Conservation (phyloP, 345 rosid species). For the Melastoma malabathricum region DNA sequence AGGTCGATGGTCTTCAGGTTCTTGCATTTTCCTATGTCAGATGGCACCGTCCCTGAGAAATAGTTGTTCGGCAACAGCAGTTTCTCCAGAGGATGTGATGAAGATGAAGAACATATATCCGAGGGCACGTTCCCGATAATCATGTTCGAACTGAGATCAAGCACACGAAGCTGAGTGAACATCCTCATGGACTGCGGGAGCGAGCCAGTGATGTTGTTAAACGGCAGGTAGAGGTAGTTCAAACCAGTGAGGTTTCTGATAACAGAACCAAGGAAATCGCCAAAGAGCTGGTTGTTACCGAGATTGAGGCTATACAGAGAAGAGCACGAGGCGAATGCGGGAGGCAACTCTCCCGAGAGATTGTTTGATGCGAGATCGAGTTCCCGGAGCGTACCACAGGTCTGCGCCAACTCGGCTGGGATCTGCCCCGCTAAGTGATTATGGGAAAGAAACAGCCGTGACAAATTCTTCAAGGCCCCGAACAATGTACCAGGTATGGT, state of each 20-base stretch:
- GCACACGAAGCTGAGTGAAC: constrained; percentile 47
- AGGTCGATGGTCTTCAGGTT: constrained; percentile 61
- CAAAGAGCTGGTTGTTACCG: constrained; percentile 54
- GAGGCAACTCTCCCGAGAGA: constrained; percentile 55
- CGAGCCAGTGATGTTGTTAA: constrained; percentile 69
- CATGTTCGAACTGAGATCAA: constrained; percentile 73
- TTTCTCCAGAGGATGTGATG: constrained; percentile 37
- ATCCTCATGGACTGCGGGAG: constrained; percentile 54
- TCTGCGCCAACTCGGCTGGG: constrained; percentile 47
- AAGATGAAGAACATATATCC: constrained; percentile 42
- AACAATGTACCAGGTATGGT: constrained; percentile 49
- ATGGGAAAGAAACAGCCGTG: constrained; percentile 41
- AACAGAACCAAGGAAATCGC: constrained; percentile 51
- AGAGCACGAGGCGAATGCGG: constrained; percentile 33
- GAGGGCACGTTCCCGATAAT: constrained; percentile 54
- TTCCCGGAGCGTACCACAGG: constrained; percentile 41
- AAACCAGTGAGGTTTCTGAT: constrained; percentile 45
- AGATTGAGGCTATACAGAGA: constrained; percentile 51
- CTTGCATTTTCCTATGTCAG: constrained; percentile 61
- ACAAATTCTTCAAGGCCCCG: constrained; percentile 40
- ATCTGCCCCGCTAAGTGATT: constrained; percentile 52
- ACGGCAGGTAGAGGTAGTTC: constrained; percentile 38
- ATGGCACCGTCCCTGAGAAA: constrained; percentile 52
- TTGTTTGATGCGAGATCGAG: constrained; percentile 64
- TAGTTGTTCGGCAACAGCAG: constrained; percentile 55